Evolutionary conservation across 768 basidiomycete genomes (phyloP), one percentile per base, ranked within the genome.

Genomic region (Infundibulicybe gibba): DNA sequence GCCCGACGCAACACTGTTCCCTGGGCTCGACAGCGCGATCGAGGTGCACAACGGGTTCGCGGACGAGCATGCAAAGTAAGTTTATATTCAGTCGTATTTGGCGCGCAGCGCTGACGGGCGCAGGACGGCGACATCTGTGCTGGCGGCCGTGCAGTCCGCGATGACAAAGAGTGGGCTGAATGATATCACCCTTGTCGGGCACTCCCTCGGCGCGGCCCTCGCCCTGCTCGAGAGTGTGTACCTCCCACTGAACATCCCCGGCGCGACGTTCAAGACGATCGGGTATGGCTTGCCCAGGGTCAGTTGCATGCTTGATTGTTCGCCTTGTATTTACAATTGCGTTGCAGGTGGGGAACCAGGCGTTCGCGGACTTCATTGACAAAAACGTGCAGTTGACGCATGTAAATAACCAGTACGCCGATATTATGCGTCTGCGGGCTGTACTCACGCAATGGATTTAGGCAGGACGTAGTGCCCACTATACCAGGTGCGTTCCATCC

Each of bases 151-250:
- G 9, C 44, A 72, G 40, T 51, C 54, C 16, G 62, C 71, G 8
- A 61, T 80, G 54, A 64, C 65, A 2, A 49, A 40, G 30, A 64
- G 70, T 45, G 44, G 51, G 5, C 58, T 70, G 0, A 68, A 49
- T 6, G 54, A 63, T 3, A 71, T 80, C 3, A 76, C 75, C 0
- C 40, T 71, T 17, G 73, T 76, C 14, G 74, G 73, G 3, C 74
- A 75, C 49, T 75, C 74, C 19, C 33, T 59, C 43, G 66, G 68
- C 34, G 69, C 63, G 40, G 69, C 72, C 4, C 53, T 71, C 20
- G 61, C 67, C 16, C 66, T 80, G 3, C 61, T 81, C 33, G 76
- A 79, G 45, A 64, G 73, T 5, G 64, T 81, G n/a, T 78, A 69
- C 57, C 67, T 81, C 5, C 75, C 76, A 14, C 59, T 78, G 17